Conservation (phyloP, 495 filamentous ascomycete genomes). For the Annulohypoxylon maeteangense region DNA sequence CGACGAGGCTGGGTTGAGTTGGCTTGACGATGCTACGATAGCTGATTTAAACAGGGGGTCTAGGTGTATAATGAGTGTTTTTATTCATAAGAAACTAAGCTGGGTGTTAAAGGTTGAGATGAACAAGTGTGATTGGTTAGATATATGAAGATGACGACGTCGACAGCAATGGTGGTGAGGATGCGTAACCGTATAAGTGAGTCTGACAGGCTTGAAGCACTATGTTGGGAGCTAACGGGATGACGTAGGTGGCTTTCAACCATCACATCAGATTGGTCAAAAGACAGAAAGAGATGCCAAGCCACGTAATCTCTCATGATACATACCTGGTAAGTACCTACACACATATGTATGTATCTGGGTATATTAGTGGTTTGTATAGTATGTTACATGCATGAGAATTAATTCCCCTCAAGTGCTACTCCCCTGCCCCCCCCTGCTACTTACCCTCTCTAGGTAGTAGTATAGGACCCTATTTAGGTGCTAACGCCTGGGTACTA, state of each 20-base stretch:
- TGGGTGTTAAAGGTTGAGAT: background rate
- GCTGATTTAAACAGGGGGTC: background rate
- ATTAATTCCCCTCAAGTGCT: background rate
- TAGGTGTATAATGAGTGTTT: background rate
- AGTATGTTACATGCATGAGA: background rate
- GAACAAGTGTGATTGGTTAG: background rate
- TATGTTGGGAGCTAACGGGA: too few relatives aligned
- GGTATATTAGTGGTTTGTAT: background rate
- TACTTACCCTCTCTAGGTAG: background rate
- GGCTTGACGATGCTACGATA: background rate
- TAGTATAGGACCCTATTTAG: background rate
- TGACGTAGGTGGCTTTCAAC: slow-evolving; percentile 5
- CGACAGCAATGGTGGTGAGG: background rate
- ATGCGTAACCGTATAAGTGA: background rate
- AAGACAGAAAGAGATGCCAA: background rate
- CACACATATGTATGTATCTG: background rate
- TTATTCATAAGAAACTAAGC: background rate
- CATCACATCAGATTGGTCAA: background rate
- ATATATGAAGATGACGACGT: slow-evolving; percentile 3
- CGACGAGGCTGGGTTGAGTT: background rate
- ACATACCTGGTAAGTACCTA: background rate
- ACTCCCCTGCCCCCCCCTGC: background rate
- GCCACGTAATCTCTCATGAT: slow-evolving; percentile 22
- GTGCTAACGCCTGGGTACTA: background rate
- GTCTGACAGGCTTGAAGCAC: background rate